Evolutionary conservation across 768 basidiomycete genomes (phyloP).

Genomic region (Crassisporium funariophilum): DNA sequence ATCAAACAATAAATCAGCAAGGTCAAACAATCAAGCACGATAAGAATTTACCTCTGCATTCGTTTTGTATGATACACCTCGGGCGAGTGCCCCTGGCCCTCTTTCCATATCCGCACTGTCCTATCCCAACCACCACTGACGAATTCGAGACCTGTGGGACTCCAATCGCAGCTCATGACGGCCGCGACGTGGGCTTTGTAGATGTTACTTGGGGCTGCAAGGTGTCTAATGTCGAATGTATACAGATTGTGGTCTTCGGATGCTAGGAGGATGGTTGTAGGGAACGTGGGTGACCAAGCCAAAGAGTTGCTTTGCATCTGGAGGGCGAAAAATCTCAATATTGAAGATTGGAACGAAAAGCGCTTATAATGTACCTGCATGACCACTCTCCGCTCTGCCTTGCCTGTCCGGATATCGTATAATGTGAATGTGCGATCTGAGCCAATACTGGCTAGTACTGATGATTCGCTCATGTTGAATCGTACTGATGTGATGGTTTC

Average conservation of each 20-base stretch:
- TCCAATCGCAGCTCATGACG: constrained; percentile 97
- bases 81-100: constrained; percentile 75
- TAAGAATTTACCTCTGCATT: constrained; percentile 81
- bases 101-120: constrained; percentile 91
- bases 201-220: constrained; percentile 82
- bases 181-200: constrained; percentile 98
- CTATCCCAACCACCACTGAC: constrained; percentile 97
- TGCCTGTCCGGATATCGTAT: constrained; percentile 96
- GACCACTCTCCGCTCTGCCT: constrained; percentile 87
- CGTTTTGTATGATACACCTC: constrained; percentile 99
- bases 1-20: not conserved
- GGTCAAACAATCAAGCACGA: constrained; percentile 1
- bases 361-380: constrained; percentile 68
- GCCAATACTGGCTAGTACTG: constrained; percentile 92
- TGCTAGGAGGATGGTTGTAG: constrained; percentile 88
- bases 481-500: constrained; percentile 88
- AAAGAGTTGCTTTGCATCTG: constrained; percentile 89
- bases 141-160: constrained; percentile 93
- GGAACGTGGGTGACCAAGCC: constrained; percentile 95
- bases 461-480: constrained; percentile 94
- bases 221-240: constrained; percentile 92
- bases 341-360: not conserved
- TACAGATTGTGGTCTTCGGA: constrained; percentile 99
- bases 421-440: constrained; percentile 95
- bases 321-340: not conserved